These are phyloP conservation scores for Chrysanthemum lavandulifolium DNA, from an alignment of 129 eudicot species.

Conservation along the genomic window DNA sequence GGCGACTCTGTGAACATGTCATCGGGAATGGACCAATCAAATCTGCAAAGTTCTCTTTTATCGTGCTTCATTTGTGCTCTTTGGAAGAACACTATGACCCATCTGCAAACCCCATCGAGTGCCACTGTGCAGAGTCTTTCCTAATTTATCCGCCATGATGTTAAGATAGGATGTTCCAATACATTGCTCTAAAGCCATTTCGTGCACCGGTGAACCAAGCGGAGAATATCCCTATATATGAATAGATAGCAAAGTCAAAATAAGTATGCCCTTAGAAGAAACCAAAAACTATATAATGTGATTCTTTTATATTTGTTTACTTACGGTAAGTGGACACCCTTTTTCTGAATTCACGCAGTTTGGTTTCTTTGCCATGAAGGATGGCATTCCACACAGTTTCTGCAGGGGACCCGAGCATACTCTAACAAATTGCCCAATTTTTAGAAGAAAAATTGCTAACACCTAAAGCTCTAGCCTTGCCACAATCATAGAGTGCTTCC, in stretches of 20 bases:
- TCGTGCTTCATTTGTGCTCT: slow-evolving; percentile 50
- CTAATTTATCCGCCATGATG: slow-evolving; percentile 42
- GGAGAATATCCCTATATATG: slow-evolving; percentile 48
- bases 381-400: slow-evolving; percentile 84
- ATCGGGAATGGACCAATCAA: slow-evolving; percentile 49
- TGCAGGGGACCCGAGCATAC: slow-evolving; percentile 47
- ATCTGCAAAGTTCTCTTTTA: slow-evolving; percentile 41
- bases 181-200: slow-evolving; percentile 48
- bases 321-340: slow-evolving; percentile 53
- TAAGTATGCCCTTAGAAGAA: neutral
- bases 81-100: slow-evolving; percentile 63
- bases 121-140: slow-evolving; percentile 61
- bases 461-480: slow-evolving; percentile 69
- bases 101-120: slow-evolving; percentile 61
- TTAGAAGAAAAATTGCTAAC: slow-evolving; percentile 83
- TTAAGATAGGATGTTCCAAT: slow-evolving; percentile 43
- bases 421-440: slow-evolving; percentile 53
- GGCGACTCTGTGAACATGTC: slow-evolving; percentile 40
- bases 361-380: slow-evolving; percentile 73
- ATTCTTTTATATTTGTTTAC: neutral
- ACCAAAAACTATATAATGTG: neutral
- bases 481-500: slow-evolving; percentile 75
- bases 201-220: slow-evolving; percentile 61
- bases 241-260: slow-evolving; percentile 5
- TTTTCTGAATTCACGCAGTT: slow-evolving; percentile 63